phyloP scores from a whole-genome alignment of 108 stramenopile genomes.

The Aurantiochytrium sp. region DNA sequence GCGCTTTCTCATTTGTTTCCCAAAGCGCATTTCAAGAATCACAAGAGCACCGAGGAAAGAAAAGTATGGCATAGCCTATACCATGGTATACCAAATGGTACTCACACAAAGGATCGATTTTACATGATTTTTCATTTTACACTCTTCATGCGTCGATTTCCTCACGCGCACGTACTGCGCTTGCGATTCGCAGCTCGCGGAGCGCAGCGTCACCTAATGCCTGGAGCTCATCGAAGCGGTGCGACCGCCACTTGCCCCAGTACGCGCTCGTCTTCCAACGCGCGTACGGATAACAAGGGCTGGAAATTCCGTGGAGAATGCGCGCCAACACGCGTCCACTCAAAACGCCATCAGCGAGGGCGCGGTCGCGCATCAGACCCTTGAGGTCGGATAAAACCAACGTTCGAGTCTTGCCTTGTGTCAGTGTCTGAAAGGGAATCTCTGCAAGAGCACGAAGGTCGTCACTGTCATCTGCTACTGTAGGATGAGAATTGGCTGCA shows the following conservation, averaged over 20 bases:
- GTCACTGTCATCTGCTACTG: neutral
- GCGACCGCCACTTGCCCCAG: neutral
- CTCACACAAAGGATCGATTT: neutral
- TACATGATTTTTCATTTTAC: neutral
- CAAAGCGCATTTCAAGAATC: too few species aligned
- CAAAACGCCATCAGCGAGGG: neutral
- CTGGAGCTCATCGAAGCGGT: neutral
- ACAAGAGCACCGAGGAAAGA: too few species aligned
- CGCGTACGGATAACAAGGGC: neutral
- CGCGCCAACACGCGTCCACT: neutral
- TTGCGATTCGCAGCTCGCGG: neutral
- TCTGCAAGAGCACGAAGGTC: neutral
- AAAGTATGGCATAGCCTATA: too few species aligned
- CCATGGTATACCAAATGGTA: too few species aligned
- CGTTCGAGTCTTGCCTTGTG: neutral
- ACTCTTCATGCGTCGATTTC: neutral
- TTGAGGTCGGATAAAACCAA: neutral
- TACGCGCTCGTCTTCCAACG: neutral
- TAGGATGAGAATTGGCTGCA: neutral
- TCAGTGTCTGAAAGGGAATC: neutral
- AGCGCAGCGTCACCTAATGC: neutral
- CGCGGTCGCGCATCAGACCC: neutral
- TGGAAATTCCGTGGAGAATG: neutral
- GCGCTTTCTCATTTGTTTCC: too few species aligned
- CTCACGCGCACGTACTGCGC: neutral